These are phyloP conservation scores for Entrophospora sp. DNA, from an alignment of 192 early-diverging fungal species.

Conservation along the genomic window DNA sequence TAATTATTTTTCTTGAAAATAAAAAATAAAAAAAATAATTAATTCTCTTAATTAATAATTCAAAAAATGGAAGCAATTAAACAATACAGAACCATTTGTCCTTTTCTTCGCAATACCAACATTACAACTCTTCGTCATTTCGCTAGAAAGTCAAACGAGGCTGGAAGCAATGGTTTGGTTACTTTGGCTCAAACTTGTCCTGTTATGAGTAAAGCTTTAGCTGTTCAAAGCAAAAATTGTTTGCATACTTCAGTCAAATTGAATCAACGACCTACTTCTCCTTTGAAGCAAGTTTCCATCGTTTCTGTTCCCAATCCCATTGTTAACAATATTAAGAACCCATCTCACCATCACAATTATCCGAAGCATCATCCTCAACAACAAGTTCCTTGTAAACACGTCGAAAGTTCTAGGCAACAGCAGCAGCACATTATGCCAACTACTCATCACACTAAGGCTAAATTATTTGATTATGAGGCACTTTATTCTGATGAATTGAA, in stretches of 20 bases:
- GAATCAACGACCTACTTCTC: constrained; percentile 25
- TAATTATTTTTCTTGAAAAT: no score
- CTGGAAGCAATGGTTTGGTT: constrained; percentile 36
- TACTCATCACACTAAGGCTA: constrained; percentile 30
- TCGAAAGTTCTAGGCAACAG: constrained; percentile 31
- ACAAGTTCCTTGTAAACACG: constrained; percentile 25
- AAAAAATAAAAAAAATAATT: no score
- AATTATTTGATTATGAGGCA: constrained; percentile 83
- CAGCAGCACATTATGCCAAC: constrained; percentile 28
- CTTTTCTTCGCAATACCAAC: constrained; percentile 68
- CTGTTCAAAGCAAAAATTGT: constrained; percentile 39
- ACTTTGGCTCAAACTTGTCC: constrained; percentile 63
- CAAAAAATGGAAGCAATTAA: constrained; percentile 35
- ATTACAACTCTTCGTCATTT: constrained; percentile 60
- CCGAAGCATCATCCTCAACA: no score
- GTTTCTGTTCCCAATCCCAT: constrained; percentile 24
- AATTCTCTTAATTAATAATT: no score
- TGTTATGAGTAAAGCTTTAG: constrained; percentile 69
- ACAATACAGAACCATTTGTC: constrained; percentile 48
- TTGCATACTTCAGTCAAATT: constrained; percentile 30
- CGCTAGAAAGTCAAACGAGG: constrained; percentile 24
- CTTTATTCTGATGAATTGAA: constrained; percentile 78
- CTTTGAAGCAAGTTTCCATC: constrained; percentile 27
- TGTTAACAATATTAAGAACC: no score
- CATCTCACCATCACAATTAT: no score